Conservation (phyloP, 2,329 filamentous ascomycete genomes). For the Fusarium buxicola region DNA sequence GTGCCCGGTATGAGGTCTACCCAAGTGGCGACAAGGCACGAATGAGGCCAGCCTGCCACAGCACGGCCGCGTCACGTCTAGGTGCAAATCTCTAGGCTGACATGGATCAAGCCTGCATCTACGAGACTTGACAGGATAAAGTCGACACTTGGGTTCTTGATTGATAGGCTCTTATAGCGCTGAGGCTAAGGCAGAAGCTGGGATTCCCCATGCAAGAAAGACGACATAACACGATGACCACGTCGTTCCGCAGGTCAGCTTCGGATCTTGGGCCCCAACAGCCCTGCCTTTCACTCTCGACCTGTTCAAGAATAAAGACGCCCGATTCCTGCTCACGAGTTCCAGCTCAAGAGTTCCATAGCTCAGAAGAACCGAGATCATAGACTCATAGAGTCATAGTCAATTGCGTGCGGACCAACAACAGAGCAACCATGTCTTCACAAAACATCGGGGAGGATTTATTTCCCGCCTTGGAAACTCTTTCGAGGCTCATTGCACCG, state of each 20-base stretch:
- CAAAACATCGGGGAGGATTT: constrained; percentile 26
- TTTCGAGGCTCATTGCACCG: constrained; percentile 19
- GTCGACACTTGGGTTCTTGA: not conserved
- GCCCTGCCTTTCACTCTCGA: not conserved
- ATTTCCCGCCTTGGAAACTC: constrained; percentile 26
- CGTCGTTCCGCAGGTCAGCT: constrained; percentile 22
- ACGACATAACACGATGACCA: constrained; percentile 8
- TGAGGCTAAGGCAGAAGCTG: not conserved
- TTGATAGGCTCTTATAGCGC: not conserved
- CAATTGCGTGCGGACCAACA: too few species aligned
- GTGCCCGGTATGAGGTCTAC: not conserved
- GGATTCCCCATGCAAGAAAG: constrained; percentile 1
- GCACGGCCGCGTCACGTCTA: constrained; percentile 18
- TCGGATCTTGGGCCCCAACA: constrained; percentile 6
- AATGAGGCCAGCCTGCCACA: constrained; percentile 31
- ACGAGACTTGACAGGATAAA: not conserved
- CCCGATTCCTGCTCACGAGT: not conserved
- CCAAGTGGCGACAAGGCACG: constrained; percentile 18
- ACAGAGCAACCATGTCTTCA: constrained; percentile 16
- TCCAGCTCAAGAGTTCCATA: not conserved
- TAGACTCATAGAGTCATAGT: too few species aligned
- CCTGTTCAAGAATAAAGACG: not conserved
- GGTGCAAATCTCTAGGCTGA: not conserved
- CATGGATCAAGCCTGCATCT: constrained; percentile 13
- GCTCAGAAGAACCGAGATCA: too few species aligned